Evolutionary conservation across 495 filamentous ascomycete species (phyloP).

Genomic region (Glonium stellatum): DNA sequence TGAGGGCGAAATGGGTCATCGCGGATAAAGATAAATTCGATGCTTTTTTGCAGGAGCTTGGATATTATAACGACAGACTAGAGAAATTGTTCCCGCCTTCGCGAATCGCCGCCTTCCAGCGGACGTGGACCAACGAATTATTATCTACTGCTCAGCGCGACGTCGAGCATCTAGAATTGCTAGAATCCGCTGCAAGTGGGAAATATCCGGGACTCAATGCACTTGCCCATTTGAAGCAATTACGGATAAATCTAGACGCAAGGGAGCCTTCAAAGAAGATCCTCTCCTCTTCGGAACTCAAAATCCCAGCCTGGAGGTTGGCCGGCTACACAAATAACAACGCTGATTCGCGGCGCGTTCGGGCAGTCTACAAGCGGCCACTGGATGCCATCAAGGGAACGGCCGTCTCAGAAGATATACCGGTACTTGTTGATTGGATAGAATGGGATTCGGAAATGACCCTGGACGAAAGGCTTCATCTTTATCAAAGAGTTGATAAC

Average conservation of each 20-base stretch:
- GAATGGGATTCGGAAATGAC: conserved; percentile 33
- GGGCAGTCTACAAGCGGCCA: conserved; percentile 23
- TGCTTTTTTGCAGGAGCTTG: conserved; percentile 33
- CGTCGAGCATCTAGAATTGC: conserved; percentile 28
- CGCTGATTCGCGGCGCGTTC: conserved; percentile 11
- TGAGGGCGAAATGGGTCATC: conserved; percentile 37
- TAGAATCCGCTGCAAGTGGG: conserved; percentile 34
- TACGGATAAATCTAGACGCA: conserved; percentile 37
- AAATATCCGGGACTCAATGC: conserved; percentile 34
- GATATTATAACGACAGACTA: conserved; percentile 38
- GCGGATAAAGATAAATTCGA: conserved; percentile 38
- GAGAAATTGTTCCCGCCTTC: conserved; percentile 36
- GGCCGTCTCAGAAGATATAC: conserved; percentile 23
- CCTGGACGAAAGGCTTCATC: conserved; percentile 29
- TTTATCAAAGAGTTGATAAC: conserved; percentile 36
- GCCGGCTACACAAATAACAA: conserved; percentile 4
- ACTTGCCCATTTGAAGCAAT: conserved; percentile 34
- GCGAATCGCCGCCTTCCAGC: conserved; percentile 31
- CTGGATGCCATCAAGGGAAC: conserved; percentile 1
- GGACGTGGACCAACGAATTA: conserved; percentile 36
- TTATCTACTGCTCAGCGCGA: conserved; percentile 18
- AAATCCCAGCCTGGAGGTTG: conserved; percentile 22
- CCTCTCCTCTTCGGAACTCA: conserved; percentile 31
- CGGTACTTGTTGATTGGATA: conserved; percentile 37
- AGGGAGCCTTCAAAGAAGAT: conserved; percentile 29